phyloP scores from a whole-genome alignment of 2,329 filamentous ascomycete species.

The Trichoderma arundinaceum region DNA sequence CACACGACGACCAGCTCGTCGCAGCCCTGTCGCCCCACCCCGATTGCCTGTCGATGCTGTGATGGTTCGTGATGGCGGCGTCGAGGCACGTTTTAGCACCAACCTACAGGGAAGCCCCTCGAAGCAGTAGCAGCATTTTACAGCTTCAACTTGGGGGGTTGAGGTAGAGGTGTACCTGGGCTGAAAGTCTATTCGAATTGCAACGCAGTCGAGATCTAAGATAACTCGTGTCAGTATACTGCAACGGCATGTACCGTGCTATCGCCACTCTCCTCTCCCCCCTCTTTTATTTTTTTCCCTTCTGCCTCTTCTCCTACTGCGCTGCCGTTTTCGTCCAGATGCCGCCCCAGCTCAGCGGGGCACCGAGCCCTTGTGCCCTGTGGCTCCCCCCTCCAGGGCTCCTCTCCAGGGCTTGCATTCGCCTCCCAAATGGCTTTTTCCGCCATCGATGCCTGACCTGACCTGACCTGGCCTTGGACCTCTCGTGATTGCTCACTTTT shows the following conservation, averaged over 20 bases:
- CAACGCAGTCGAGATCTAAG: too few relatives aligned
- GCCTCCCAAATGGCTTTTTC: constrained; percentile 1
- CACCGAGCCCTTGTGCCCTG: constrained; percentile 9
- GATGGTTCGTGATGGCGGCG: constrained; percentile 18
- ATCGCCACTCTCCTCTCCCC: background rate
- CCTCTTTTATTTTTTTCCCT: background rate
- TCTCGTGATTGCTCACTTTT: constrained; percentile 28
- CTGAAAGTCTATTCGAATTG: too few relatives aligned
- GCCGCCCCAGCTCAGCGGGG: constrained; percentile 9
- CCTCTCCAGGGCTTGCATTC: constrained; percentile 2
- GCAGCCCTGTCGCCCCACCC: constrained; percentile 4
- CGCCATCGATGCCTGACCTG: constrained; percentile 23
- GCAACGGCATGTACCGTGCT: background rate
- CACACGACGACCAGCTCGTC: constrained; percentile 1
- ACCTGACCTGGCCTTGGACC: constrained; percentile 5
- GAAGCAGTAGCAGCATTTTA: too few relatives aligned
- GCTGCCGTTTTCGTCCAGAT: constrained; percentile 4
- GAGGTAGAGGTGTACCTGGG: background rate
- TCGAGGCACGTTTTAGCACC: constrained; percentile 6
- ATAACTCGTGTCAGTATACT: too few relatives aligned
- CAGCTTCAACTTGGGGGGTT: background rate
- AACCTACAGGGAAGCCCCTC: background rate
- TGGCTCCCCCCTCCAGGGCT: constrained; percentile 15
- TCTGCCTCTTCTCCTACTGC: background rate
- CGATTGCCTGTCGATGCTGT: constrained; percentile 1